phyloP scores from a whole-genome alignment of 805 yeast species.

The Saturnispora ahearnii region DNA sequence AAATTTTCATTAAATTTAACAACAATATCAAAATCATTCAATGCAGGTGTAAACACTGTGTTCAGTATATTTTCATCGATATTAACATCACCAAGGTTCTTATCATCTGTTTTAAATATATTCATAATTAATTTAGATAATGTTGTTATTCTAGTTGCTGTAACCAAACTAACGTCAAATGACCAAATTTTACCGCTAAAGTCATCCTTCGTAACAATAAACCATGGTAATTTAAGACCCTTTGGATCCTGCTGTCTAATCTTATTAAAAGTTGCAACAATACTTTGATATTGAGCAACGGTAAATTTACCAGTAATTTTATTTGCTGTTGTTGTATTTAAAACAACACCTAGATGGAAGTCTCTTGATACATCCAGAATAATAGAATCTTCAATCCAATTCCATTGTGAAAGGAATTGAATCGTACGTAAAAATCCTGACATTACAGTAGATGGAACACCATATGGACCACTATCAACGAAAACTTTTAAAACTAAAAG shows the following conservation, averaged over 20 bases:
- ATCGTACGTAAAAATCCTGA: constrained; percentile 74
- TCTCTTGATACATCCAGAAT: constrained; percentile 66
- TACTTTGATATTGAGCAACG: constrained; percentile 49
- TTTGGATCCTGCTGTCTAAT: constrained; percentile 74
- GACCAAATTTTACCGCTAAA: constrained; percentile 79
- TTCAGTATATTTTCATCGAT: constrained; percentile 33
- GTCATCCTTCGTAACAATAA: constrained; percentile 76
- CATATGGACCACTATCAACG: constrained; percentile 80
- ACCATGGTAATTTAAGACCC: constrained; percentile 68
- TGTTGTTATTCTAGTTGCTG: constrained; percentile 82
- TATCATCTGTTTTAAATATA: constrained; percentile 33
- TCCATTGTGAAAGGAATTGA: constrained; percentile 72
- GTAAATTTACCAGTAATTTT: constrained; percentile 54
- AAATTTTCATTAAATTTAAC: constrained; percentile 40
- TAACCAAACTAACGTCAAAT: constrained; percentile 45
- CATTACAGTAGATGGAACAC: constrained; percentile 67
- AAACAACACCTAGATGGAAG: constrained; percentile 13
- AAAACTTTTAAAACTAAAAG: constrained; percentile 75
- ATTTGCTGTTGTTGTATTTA: constrained; percentile 24
- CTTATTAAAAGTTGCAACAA: constrained; percentile 55
- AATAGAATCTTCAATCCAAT: constrained; percentile 86
- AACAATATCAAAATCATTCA: constrained; percentile 76
- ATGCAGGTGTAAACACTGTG: constrained; percentile 68
- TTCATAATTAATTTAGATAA: constrained; percentile 67
- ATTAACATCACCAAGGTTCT: constrained; percentile 2